These are phyloP conservation scores for Mucor sp. DNA, from an alignment of 371 early-diverging fungal genomes.

Conservation along the genomic window DNA sequence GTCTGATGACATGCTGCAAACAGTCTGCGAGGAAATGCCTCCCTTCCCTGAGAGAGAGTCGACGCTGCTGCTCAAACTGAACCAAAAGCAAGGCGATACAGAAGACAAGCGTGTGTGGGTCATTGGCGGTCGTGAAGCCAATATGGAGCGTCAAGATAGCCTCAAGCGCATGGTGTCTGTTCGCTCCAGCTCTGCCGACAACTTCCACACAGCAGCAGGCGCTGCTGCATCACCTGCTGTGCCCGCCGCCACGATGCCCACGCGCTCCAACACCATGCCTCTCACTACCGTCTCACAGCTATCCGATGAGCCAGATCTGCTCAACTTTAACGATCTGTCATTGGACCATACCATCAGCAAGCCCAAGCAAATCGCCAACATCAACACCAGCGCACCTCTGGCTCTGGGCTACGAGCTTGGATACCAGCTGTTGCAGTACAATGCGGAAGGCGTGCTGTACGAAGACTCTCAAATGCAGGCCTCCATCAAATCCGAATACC, in stretches of 20 bases:
- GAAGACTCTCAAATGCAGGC: slow-evolving; percentile 87
- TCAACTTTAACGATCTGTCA: slow-evolving; percentile 38
- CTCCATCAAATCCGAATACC: slow-evolving; percentile 88
- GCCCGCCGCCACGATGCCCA: slow-evolving; percentile 7
- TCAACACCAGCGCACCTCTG: slow-evolving; percentile 34
- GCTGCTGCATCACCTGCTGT: background rate
- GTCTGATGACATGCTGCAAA: slow-evolving; percentile 86
- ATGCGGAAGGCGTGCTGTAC: slow-evolving; percentile 85
- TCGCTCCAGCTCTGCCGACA: slow-evolving; percentile 34
- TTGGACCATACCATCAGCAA: slow-evolving; percentile 7
- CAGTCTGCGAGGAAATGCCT: slow-evolving; percentile 97
- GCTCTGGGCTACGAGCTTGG: slow-evolving; percentile 61
- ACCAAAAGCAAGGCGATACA: slow-evolving; percentile 85
- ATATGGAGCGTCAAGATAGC: slow-evolving; percentile 53
- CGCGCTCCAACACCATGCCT: slow-evolving; percentile 24
- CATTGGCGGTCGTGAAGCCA: slow-evolving; percentile 90
- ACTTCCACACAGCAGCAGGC: slow-evolving; percentile 8
- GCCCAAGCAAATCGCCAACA: slow-evolving; percentile 10
- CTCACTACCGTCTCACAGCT: background rate
- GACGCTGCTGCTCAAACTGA: slow-evolving; percentile 77
- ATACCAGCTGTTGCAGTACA: slow-evolving; percentile 63
- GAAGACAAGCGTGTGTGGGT: slow-evolving; percentile 96
- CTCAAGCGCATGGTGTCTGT: slow-evolving; percentile 49
- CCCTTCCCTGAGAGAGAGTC: slow-evolving; percentile 95
- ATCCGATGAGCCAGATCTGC: slow-evolving; percentile 31